Evolutionary conservation across 352 stramenopile species (phyloP), one percentile per base, ranked within the genome.

Genomic region (Phytophthora tentaculata): DNA sequence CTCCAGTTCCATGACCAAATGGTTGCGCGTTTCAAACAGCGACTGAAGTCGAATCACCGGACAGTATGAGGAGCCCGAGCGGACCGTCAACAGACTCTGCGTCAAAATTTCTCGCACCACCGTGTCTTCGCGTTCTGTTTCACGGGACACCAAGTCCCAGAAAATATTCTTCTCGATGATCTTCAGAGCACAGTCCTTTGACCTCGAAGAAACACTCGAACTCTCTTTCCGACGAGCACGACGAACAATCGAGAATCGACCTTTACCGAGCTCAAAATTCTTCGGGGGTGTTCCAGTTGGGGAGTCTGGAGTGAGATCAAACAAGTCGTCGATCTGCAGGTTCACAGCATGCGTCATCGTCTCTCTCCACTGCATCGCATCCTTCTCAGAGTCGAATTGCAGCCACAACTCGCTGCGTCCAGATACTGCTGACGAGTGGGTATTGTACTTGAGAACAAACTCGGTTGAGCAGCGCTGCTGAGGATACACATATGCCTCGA

Each of bases 141-240:
- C 91, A 43, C 85, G 69, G n/a, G 89, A 81, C 13, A 98, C 88
- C n/a, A 96, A 80, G 52, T 96, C 80, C 87, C 87, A 94, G 62
- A 95, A 95, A 24, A 87, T 73, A 45, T 81, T 83, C 66, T 99
- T 97, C 74, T 99, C 97, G 32, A 99, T 92, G 61, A 99, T 94
- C 59, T 97, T 96, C 14, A 96, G 67, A 29, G 91, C 91, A 53
- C 89, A 97, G 64, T 92, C 88, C 20, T 79, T 52, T 23, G 66
- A 53, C 19, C 45, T 35, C 50, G 47, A 53, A 2, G 53, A 39
- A 10, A 66, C 56, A 10, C 69, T 61, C 50, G 19, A 32, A 5
- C 20, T 43, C 32, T 67, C 57, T 70, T 80, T 84, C 28, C 83
- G 53, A 20, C 84, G 66, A 7, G 83, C 82, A 28, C 81, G 80